phyloP scores from a whole-genome alignment of 2,329 filamentous ascomycete species.

The Hypoxylon sp. region DNA sequence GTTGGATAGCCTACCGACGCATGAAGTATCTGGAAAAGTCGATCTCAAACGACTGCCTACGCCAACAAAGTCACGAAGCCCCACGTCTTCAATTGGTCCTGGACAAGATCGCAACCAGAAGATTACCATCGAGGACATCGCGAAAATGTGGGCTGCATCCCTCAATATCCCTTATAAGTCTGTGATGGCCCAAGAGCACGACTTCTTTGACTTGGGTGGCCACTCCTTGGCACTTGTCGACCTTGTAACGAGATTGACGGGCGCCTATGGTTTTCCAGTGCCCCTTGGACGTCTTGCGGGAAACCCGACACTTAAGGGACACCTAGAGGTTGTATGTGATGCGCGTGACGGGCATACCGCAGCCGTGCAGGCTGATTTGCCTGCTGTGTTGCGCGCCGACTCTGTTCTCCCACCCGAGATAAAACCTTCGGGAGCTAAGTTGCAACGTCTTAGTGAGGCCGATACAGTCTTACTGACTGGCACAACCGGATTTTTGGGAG shows the following conservation, averaged over 20 bases:
- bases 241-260: conserved; percentile 77
- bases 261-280: conserved; percentile 79
- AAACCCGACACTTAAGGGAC: conserved; percentile 78
- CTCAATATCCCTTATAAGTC: conserved; percentile 74
- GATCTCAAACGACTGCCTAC: conserved; percentile 80
- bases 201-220: conserved; percentile 86
- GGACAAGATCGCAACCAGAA: conserved; percentile 69
- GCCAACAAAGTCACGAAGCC: conserved; percentile 68
- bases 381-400: conserved; percentile 77
- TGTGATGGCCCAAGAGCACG: conserved; percentile 76
- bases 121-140: conserved; percentile 76
- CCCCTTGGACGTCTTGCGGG: conserved; percentile 80
- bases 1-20: conserved; percentile 78
- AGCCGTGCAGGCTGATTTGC: conserved; percentile 81
- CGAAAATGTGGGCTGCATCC: conserved; percentile 79
- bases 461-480: conserved; percentile 80
- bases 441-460: conserved; percentile 74
- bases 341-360: conserved; percentile 81
- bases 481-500: conserved; percentile 82
- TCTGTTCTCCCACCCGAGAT: conserved; percentile 79
- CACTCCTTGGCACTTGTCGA: conserved; percentile 85
- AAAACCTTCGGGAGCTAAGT: conserved; percentile 66
- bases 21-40: conserved; percentile 84
- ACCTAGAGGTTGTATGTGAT: conserved; percentile 78
- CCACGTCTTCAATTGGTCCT: conserved; percentile 57